Evolutionary conservation across 2,329 filamentous ascomycete genomes (phyloP).

Genomic region (Arthrobotrys entomopaga): DNA sequence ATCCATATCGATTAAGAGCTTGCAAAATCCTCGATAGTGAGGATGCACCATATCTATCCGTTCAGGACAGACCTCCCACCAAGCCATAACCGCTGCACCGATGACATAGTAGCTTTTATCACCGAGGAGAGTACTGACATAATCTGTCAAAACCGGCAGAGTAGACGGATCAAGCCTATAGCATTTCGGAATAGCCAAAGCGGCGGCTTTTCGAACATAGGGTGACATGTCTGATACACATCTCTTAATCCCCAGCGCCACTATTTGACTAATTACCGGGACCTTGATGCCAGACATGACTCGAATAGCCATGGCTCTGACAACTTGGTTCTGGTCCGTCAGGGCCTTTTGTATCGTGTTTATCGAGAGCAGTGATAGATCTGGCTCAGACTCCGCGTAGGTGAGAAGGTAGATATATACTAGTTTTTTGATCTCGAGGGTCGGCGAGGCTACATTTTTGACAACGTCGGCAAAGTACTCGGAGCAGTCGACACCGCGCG

Average conservation of each 20-base stretch:
- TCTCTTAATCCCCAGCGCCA: constrained; percentile 93
- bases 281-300: constrained; percentile 99
- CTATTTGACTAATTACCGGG: constrained; percentile 96
- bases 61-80: constrained; percentile 87
- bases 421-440: constrained; percentile 94
- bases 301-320: constrained; percentile 88
- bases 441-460: constrained; percentile 95
- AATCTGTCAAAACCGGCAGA: constrained; percentile 83
- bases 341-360: constrained; percentile 99
- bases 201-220: constrained; percentile 89
- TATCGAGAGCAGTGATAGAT: constrained; percentile 93
- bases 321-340: constrained; percentile 88
- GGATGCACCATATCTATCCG: constrained; percentile 88
- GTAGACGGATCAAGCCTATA: constrained; percentile 89
- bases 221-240: constrained; percentile 94
- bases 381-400: constrained; percentile 94
- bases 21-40: constrained; percentile 84
- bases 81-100: constrained; percentile 88
- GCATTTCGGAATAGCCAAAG: constrained; percentile 94
- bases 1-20: constrained; percentile 97
- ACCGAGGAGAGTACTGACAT: constrained; percentile 78
- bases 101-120: constrained; percentile 98
- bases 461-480: constrained; percentile 97
- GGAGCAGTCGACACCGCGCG: constrained; percentile 84
- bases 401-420: constrained; percentile 98